These are phyloP conservation scores for Arachis stenosperma DNA, from an alignment of 306 rosid genomes.

Conservation along the genomic window DNA sequence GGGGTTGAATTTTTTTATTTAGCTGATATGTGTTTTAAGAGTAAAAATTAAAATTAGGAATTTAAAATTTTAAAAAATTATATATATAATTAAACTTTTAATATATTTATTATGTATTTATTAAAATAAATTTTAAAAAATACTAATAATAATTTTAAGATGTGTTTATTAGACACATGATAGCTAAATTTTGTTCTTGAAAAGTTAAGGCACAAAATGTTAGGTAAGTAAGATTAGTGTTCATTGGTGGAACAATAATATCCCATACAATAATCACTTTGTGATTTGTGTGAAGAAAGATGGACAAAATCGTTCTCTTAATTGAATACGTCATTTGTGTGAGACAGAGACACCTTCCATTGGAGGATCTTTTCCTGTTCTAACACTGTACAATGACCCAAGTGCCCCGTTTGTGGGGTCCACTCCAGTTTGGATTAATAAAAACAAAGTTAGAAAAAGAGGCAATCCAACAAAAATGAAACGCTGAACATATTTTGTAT, in stretches of 20 bases:
- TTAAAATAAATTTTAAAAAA: no score
- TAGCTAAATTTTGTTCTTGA: no score
- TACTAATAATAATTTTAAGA: no score
- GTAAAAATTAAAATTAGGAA: no score
- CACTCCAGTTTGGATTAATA: neutral
- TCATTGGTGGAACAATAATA: neutral
- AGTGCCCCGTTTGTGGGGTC: slow-evolving; percentile 1
- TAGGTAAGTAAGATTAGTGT: neutral
- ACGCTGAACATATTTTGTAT: no score
- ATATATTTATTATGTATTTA: no score
- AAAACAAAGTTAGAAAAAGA: neutral
- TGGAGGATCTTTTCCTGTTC: neutral
- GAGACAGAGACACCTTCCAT: neutral
- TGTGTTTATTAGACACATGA: no score
- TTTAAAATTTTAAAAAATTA: no score
- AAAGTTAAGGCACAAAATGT: slow-evolving; percentile 11
- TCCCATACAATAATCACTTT: neutral
- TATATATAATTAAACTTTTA: no score
- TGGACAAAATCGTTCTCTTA: neutral
- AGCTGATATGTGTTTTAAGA: no score
- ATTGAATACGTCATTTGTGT: slow-evolving; percentile 12
- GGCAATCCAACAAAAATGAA: neutral
- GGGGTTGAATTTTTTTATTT: no score
- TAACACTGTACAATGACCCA: neutral
- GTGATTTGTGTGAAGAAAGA: neutral